These are phyloP conservation scores for Uromyces viciae-fabae DNA, from an alignment of 1,284 basidiomycete genomes.

Conservation along the genomic window DNA sequence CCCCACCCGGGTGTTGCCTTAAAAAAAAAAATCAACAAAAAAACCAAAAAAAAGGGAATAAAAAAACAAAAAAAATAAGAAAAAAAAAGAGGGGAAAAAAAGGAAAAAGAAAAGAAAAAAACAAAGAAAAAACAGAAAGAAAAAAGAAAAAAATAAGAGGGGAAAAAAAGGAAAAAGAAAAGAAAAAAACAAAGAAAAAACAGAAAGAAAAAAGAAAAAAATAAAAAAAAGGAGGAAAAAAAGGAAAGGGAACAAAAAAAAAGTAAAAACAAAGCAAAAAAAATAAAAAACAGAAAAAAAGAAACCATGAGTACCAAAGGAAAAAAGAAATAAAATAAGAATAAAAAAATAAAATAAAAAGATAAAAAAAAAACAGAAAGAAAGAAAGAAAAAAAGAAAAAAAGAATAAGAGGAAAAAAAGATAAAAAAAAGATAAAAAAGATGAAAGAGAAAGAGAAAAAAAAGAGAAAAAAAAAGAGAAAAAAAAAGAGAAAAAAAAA, in stretches of 20 bases:
- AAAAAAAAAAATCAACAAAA: background rate
- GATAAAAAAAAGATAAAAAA: conserved; percentile 1
- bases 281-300: background rate
- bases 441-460: background rate
- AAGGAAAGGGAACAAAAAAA: too few species aligned
- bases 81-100: background rate
- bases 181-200: too few species aligned
- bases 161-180: too few species aligned
- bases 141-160: too few species aligned
- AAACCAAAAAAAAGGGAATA: background rate
- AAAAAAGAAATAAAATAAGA: background rate
- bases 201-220: background rate
- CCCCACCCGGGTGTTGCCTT: too few species aligned
- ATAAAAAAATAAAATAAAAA: background rate
- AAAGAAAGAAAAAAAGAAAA: background rate
- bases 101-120: background rate
- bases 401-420: background rate
- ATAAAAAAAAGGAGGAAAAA: background rate
- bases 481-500: background rate
- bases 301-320: background rate
- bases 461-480: background rate
- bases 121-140: background rate
- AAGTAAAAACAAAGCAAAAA: background rate
- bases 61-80: background rate
- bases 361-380: background rate